Conservation (phyloP, 2,329 filamentous ascomycete genomes). For the Alternaria sp. region DNA sequence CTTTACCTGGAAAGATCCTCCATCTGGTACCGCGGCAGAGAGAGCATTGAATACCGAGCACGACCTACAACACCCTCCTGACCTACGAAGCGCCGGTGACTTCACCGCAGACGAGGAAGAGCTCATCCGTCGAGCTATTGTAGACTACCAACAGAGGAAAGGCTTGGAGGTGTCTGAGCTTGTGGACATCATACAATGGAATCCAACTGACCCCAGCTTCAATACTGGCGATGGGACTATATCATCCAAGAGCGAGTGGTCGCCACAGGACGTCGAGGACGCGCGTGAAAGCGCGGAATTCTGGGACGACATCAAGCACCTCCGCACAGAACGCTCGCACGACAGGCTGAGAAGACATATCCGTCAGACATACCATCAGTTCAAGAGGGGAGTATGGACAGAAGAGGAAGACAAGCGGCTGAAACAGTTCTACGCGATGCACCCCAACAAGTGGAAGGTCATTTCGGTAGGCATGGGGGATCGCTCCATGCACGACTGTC, state of each 20-base stretch:
- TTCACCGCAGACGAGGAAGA: slow-evolving; percentile 32
- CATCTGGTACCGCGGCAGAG: slow-evolving; percentile 15
- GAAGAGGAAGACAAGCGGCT: slow-evolving; percentile 64
- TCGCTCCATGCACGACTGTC: slow-evolving; percentile 68
- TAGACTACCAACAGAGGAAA: slow-evolving; percentile 26
- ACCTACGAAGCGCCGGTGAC: slow-evolving; percentile 20
- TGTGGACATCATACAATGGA: slow-evolving; percentile 30
- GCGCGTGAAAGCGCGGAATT: slow-evolving; percentile 26
- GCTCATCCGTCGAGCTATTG: slow-evolving; percentile 29
- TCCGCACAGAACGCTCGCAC: slow-evolving; percentile 40
- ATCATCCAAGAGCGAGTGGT: background rate
- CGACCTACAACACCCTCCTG: slow-evolving; percentile 19
- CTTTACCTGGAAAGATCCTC: background rate
- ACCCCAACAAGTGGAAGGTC: slow-evolving; percentile 65
- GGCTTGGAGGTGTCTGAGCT: slow-evolving; percentile 19
- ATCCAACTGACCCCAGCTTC: background rate
- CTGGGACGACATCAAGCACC: slow-evolving; percentile 41
- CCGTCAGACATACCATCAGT: slow-evolving; percentile 71
- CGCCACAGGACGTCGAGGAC: slow-evolving; percentile 3
- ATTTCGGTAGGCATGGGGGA: slow-evolving; percentile 67
- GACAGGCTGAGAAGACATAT: slow-evolving; percentile 52
- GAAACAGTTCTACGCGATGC: slow-evolving; percentile 52
- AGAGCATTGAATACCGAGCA: slow-evolving; percentile 15
- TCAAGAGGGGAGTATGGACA: slow-evolving; percentile 67
- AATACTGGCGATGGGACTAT: background rate